Base-by-base conservation (phyloP, 257 asterid genomes). In the Solanum medicagineum region DNA sequence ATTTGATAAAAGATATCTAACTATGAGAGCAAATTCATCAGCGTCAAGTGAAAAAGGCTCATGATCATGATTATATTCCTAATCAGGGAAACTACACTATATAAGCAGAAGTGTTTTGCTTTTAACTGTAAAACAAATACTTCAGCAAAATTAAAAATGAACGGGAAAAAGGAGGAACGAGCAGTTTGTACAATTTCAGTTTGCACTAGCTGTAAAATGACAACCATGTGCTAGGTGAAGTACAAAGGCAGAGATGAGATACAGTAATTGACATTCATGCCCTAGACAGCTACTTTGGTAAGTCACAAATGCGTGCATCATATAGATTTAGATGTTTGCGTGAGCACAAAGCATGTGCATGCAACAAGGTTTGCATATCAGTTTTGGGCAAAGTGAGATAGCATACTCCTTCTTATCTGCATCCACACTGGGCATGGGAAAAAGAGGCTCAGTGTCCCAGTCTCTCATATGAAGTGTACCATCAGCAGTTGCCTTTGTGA, bases 371-470 rank as follows among this genome's bases (percentile, higher is more conserved):
- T 53, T 16, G 65, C 49, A 10, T 54, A 26, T 29, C 83, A 79
- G 26, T 53, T 79, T 53, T 26, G 29, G 40, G 83, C 26, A 79
- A 65, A 29, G 66, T 51, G 70, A 81, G 71, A 83, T 71, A 84
- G 89, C 94, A 74, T 93, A 97, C 99, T 88, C 92, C 85, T 88
- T 89, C 85, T 88, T 89, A 86, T 87, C 86, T n/a, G 87, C 87
- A 91, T 91, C 93, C 6, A 83, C 87, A 87, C 80, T 87, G 3
- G 98, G 96, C 89, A 94, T 81, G 15, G 95, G 90, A 86, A 95
- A 94, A 60, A 97, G 96, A 88, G 98, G 98, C 89, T 93, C 98
- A 5, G 88, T 94, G 91, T 97, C 99, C 99, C 99, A 97, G 83
- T 95, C 94, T 86, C 84, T 91, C 20, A 94, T 90, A 88, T 91